Conservation (phyloP, 2,329 filamentous ascomycete species). For the Cytospora leucostoma region DNA sequence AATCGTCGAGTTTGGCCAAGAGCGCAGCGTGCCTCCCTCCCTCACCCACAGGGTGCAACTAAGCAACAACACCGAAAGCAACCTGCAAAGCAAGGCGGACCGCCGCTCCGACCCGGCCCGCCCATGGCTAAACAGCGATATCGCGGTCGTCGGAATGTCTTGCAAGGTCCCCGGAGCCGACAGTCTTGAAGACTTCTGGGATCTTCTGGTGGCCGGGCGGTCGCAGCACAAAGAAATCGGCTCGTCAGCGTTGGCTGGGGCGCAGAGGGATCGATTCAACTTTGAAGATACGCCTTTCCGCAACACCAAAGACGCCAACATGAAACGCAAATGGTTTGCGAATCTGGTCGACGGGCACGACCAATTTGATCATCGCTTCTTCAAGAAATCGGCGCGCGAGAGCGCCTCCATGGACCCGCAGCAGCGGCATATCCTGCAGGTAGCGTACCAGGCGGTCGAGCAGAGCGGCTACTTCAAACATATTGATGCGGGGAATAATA, state of each 20-base stretch:
- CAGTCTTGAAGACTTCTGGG: constrained; percentile 28
- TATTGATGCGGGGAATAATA: background rate
- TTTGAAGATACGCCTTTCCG: constrained; percentile 15
- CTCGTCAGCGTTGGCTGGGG: no score
- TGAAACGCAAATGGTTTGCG: no score
- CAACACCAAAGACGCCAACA: no score
- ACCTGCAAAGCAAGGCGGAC: background rate
- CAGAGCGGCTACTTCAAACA: constrained; percentile 29
- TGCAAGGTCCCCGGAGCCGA: constrained; percentile 39
- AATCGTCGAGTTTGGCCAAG: constrained; percentile 39
- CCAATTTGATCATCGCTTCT: constrained; percentile 47
- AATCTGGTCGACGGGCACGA: no score
- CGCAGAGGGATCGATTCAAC: no score
- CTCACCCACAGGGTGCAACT: constrained; percentile 30
- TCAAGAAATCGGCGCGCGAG: constrained; percentile 41
- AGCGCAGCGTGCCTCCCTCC: constrained; percentile 40
- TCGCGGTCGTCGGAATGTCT: constrained; percentile 42
- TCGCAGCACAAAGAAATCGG: constrained; percentile 21
- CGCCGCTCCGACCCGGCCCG: constrained; percentile 5
- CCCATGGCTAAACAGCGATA: constrained; percentile 24
- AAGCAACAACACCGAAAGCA: constrained; percentile 20
- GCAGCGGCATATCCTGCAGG: constrained; percentile 41
- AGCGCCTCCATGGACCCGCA: constrained; percentile 43
- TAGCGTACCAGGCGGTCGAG: constrained; percentile 44
- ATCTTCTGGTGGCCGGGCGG: constrained; percentile 24